Evolutionary conservation across 2,329 filamentous ascomycete species (phyloP), one percentile per base, ranked within the genome.

Genomic region (Arthroderma sp.): DNA sequence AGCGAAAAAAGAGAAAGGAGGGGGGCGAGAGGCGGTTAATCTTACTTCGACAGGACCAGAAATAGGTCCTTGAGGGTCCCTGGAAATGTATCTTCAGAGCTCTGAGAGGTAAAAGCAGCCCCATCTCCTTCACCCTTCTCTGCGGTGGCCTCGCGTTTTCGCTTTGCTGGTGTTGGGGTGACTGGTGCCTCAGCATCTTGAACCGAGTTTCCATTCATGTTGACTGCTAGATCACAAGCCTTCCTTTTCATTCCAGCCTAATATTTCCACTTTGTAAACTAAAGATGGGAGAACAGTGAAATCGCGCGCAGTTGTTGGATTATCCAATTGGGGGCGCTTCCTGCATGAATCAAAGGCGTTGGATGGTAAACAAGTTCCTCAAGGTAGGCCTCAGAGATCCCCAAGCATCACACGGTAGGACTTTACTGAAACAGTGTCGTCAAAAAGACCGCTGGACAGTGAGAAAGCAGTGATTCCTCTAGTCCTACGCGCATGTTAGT

Each of bases 151-250:
- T 63, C 65, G 61, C 71, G 72, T 66, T 74, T 74, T 66, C 72
- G 70, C 62, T 74, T 74, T 47, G 67, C 70, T 54, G 71, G 67
- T 31, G 70, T 71, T 56, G 69, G 66, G 52, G 65, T 59, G 31
- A 62, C 62, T 56, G 65, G 61, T 9, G 66, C 61, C 53, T 72
- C 68, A 53, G 66, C 61, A 49, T 54, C 51, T 54, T 41, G 51
- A 6, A 54, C 51, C 19, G 37, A 21, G 23, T 38, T 69, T 51
- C 70, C 70, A 63, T 73, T 72, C 57, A 66, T 66, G 56, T 64
- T 58, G 43, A 67, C 64, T 58, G 70, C 67, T 33, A 63, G 63
- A 55, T 63, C 63, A 55, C 64, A 61, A 41, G 66, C 64, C 61
- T 64, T 65, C 57, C 63, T 64, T 65, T 71, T 68, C 63, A 57